These are phyloP conservation scores for Oryza nivara DNA, from an alignment of 176 grass and related monocot species.

Conservation along the genomic window DNA sequence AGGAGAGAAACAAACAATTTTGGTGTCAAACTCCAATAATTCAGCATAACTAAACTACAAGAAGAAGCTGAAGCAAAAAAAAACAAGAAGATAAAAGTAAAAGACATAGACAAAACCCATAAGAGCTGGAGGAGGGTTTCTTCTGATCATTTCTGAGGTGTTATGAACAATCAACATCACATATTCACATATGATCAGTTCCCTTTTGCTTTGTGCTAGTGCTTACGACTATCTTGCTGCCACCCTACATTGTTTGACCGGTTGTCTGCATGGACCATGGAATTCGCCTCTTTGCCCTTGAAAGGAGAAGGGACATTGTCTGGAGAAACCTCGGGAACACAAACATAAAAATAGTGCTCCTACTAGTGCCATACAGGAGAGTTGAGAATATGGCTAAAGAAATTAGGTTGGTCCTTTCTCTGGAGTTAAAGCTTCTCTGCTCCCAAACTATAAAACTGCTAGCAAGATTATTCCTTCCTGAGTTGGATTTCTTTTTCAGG, in stretches of 20 bases:
- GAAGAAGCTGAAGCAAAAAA: background rate
- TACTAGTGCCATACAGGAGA: conserved; percentile 39
- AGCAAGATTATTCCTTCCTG: background rate
- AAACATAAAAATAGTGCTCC: conserved; percentile 45
- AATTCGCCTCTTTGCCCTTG: conserved; percentile 45
- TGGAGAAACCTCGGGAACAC: conserved; percentile 71
- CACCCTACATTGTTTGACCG: conserved; percentile 67
- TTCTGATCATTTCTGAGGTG: background rate
- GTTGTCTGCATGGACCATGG: conserved; percentile 65
- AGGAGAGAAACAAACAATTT: conserved; percentile 33
- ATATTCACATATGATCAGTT: conserved; percentile 42
- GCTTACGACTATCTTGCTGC: conserved; percentile 35
- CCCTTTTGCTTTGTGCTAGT: conserved; percentile 38
- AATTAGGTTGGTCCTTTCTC: background rate
- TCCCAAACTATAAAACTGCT: background rate
- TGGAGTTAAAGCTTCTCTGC: conserved; percentile 23
- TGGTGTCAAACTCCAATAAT: background rate
- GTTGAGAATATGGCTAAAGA: conserved; percentile 31
- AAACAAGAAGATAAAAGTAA: background rate
- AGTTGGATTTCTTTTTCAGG: conserved; percentile 40
- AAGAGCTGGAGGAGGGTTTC: conserved; percentile 44
- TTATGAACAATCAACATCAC: conserved; percentile 54
- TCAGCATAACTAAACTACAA: conserved; percentile 11
- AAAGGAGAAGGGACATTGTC: conserved; percentile 49
- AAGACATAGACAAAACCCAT: conserved; percentile 36